Conservation (phyloP, 208 protist species). For the Acanthamoeba sp. region DNA sequence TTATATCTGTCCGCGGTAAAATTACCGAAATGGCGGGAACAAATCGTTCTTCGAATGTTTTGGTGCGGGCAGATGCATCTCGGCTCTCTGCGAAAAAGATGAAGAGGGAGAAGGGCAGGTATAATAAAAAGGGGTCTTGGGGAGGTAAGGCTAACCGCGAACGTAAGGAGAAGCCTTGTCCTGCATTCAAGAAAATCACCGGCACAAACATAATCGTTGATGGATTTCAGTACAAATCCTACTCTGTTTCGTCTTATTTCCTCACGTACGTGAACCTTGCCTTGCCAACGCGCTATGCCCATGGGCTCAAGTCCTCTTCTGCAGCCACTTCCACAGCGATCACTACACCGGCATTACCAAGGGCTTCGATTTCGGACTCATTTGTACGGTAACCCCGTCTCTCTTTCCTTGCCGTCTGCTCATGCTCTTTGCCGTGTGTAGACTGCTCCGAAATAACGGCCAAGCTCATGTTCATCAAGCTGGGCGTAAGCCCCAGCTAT, state of each 20-base stretch:
- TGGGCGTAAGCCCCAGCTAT: constrained; percentile 9
- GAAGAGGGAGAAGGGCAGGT: background rate
- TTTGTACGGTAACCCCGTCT: constrained; percentile 11
- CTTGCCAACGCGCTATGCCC: background rate
- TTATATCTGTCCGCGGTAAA: no score
- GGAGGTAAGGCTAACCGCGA: constrained; percentile 11
- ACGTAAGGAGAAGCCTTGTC: constrained; percentile 40
- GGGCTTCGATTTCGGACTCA: background rate
- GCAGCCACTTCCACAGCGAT: constrained; percentile 63
- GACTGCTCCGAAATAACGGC: constrained; percentile 69
- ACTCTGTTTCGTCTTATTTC: constrained; percentile 21
- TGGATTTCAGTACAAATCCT: constrained; percentile 56
- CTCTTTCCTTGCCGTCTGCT: background rate
- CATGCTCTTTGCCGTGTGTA: background rate
- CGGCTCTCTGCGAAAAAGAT: background rate
- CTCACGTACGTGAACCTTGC: background rate
- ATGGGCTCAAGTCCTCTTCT: background rate
- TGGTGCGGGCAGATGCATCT: no score
- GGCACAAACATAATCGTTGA: constrained; percentile 68
- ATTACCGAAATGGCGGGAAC: no score
- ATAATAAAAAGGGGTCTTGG: background rate
- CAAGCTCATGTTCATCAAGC: constrained; percentile 29
- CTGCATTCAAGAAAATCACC: constrained; percentile 48
- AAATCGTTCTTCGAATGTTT: no score
- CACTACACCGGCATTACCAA: constrained; percentile 71